These are phyloP conservation scores for Neurospora tetrasperma DNA, from an alignment of 495 filamentous ascomycete genomes.

Conservation along the genomic window DNA sequence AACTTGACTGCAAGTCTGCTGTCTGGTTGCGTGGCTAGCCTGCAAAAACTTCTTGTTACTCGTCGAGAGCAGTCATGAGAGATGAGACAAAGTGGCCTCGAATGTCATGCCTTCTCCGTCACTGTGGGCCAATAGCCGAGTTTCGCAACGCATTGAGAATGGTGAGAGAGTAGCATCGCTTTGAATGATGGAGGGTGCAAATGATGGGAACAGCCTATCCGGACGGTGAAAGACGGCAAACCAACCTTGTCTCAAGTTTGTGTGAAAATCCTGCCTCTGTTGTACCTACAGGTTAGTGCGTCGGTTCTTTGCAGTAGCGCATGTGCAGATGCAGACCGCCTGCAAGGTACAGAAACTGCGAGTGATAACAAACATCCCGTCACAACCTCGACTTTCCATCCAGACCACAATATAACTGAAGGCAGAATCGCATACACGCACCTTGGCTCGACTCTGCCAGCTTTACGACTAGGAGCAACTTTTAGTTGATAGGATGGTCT, in stretches of 20 bases:
- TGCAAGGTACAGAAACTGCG: not conserved
- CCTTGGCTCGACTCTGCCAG: not conserved
- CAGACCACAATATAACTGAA: not conserved
- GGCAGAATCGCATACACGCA: not conserved
- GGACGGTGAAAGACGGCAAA: not conserved
- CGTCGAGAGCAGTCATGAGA: not conserved
- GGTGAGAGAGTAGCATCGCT: not conserved
- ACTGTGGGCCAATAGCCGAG: not conserved
- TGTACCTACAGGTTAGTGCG: not conserved
- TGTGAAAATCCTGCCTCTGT: not conserved
- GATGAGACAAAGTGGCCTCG: not conserved
- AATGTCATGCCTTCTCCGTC: not conserved
- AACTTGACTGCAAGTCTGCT: not conserved
- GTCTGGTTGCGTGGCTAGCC: not conserved
- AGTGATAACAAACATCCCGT: not conserved
- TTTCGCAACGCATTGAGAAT: not conserved
- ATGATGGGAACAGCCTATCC: not conserved
- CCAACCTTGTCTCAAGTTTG: not conserved
- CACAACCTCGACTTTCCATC: not conserved
- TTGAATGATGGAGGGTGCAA: not conserved
- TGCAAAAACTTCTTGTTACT: not conserved
- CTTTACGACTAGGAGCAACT: not conserved
- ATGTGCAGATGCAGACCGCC: not conserved
- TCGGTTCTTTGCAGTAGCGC: not conserved
- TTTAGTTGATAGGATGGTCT: not conserved